Conservation (phyloP, 2,329 filamentous ascomycete species). For the Penicillium aurantiogriseum region DNA sequence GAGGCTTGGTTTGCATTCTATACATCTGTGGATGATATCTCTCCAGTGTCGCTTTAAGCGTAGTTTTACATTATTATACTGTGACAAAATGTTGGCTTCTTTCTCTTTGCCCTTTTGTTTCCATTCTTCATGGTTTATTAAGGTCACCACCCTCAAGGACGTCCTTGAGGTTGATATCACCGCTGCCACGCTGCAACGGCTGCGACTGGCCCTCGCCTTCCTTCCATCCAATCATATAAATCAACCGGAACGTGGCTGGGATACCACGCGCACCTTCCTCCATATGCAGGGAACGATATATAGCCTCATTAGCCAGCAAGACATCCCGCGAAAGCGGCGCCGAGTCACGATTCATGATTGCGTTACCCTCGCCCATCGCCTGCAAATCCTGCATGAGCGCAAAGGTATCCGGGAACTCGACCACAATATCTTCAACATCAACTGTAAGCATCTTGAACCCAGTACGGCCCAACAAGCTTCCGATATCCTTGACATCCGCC, state of each 20-base stretch:
- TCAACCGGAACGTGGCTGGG: conserved; percentile 90
- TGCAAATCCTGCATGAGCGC: conserved; percentile 91
- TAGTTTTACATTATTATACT: conserved; percentile 28
- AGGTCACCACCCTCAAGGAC: conserved; percentile 56
- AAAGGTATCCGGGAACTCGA: conserved; percentile 89
- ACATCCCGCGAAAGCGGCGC: conserved; percentile 77
- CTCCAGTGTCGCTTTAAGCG: conserved; percentile 20
- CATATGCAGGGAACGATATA: conserved; percentile 84
- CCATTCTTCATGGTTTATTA: conserved; percentile 19
- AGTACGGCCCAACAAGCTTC: conserved; percentile 78
- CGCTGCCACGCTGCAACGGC: conserved; percentile 79
- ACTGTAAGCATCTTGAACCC: conserved; percentile 96
- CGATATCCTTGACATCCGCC: conserved; percentile 87
- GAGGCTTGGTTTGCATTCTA: conserved; percentile 22
- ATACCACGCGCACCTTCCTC: conserved; percentile 65
- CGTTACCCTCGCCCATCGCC: conserved; percentile 94
- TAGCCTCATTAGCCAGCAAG: conserved; percentile 79
- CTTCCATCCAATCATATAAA: conserved; percentile 99
- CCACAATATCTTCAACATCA: conserved; percentile 94
- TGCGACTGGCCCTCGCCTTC: conserved; percentile 74
- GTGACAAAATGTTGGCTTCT: conserved; percentile 19
- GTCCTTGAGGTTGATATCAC: conserved; percentile 85
- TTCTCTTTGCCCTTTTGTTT: conserved; percentile 5
- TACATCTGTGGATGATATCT: conserved; percentile 15
- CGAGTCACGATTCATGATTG: conserved; percentile 79